These are phyloP conservation scores for Penicillium alfredii DNA, from an alignment of 495 filamentous ascomycete species.

Conservation along the genomic window DNA sequence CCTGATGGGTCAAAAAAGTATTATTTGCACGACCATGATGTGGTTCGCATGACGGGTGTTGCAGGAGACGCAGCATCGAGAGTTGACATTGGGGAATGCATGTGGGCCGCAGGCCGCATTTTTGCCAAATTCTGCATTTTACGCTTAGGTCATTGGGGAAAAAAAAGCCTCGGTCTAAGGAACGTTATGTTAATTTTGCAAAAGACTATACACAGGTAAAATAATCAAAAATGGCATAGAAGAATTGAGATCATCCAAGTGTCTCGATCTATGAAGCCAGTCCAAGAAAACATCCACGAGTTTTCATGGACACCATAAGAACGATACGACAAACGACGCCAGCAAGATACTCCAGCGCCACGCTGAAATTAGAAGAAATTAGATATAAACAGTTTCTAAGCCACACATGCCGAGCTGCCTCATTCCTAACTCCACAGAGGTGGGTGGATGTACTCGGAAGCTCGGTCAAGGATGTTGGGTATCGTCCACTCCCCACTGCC, in stretches of 20 bases:
- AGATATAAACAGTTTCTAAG: background rate
- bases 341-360: slow-evolving; percentile 7
- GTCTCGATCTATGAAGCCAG: too few relatives aligned
- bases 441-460: slow-evolving; percentile 44
- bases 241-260: too few relatives aligned
- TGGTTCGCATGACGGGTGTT: slow-evolving; percentile 58
- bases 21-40: slow-evolving; percentile 75
- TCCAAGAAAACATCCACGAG: background rate
- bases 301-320: background rate
- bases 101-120: too few relatives aligned
- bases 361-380: slow-evolving; percentile 7
- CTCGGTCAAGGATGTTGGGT: slow-evolving; percentile 41
- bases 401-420: background rate
- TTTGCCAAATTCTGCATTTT: too few relatives aligned
- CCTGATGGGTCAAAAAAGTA: slow-evolving; percentile 53
- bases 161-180: too few relatives aligned
- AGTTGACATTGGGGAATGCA: slow-evolving; percentile 64
- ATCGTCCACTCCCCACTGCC: slow-evolving; percentile 44
- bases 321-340: slow-evolving; percentile 6
- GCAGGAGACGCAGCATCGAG: slow-evolving; percentile 46
- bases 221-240: too few relatives aligned
- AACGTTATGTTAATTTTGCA: background rate
- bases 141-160: too few relatives aligned
- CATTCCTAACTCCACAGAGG: slow-evolving; percentile 39
- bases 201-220: too few relatives aligned